Evolutionary conservation across 2,329 filamentous ascomycete species (phyloP).

Genomic region (Cladosporium colombiae): DNA sequence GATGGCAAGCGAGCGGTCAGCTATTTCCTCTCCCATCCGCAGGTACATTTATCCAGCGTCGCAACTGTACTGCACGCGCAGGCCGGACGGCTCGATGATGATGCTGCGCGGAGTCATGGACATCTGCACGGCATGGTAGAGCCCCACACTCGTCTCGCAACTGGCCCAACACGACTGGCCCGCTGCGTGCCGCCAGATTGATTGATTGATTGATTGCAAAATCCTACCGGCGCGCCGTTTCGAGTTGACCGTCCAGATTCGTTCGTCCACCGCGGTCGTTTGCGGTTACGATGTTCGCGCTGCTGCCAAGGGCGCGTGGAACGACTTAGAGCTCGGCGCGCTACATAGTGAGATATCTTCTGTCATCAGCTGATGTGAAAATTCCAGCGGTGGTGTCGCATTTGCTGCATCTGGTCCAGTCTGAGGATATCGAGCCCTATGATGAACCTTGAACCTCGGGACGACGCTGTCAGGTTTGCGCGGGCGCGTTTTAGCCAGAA

Average conservation of each 20-base stretch:
- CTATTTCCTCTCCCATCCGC: background rate
- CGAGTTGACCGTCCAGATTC: background rate
- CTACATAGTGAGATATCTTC: background rate
- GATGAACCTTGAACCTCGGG: background rate
- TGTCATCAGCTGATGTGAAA: background rate
- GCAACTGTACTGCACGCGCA: background rate
- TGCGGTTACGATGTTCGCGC: background rate
- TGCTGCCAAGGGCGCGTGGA: constrained; percentile 3
- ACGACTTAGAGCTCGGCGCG: background rate
- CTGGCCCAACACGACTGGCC: background rate
- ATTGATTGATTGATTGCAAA: background rate
- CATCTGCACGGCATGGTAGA: background rate
- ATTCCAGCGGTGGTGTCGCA: background rate
- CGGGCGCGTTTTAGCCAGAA: background rate
- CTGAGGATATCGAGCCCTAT: too few relatives aligned
- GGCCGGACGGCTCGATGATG: background rate
- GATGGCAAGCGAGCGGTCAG: background rate
- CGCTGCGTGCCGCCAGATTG: background rate
- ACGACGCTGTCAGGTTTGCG: background rate
- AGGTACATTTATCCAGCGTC: background rate
- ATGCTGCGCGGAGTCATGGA: constrained; percentile 1
- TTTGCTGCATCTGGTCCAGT: background rate
- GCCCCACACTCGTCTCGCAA: background rate
- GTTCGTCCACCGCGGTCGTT: background rate
- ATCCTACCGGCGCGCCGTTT: constrained; percentile 1